Evolutionary conservation across 768 basidiomycete genomes (phyloP).

Genomic region (Fistulinella prunicolor): DNA sequence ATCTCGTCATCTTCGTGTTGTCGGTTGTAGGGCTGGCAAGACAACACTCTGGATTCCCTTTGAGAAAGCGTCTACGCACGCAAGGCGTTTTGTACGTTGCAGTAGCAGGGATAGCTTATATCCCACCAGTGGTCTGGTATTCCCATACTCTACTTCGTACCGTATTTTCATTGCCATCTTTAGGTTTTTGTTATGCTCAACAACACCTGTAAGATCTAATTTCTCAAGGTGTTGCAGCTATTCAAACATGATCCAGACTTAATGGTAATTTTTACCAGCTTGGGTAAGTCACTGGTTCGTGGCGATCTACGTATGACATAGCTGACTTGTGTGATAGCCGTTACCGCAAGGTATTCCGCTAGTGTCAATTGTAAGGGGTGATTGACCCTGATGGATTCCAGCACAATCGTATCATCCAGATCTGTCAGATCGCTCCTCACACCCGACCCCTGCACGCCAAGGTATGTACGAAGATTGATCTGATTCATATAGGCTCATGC

Average conservation of each 20-base stretch:
- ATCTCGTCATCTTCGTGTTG: conserved; percentile 18
- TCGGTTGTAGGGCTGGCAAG: conserved; percentile 14
- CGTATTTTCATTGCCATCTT: not conserved
- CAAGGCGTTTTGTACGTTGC: conserved; percentile 21
- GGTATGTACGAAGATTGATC: not conserved
- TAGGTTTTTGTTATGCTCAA: conserved; percentile 14
- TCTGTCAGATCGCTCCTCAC: conserved; percentile 15
- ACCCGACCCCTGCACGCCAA: not conserved
- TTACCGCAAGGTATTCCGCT: conserved; percentile 11
- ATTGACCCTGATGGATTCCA: not conserved
- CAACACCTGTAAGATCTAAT: conserved; percentile 2
- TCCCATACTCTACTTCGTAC: not conserved
- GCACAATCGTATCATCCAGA: conserved; percentile 14
- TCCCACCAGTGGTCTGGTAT: conserved; percentile 12
- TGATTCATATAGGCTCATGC: no score
- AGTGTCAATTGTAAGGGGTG: not conserved
- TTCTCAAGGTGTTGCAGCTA: not conserved
- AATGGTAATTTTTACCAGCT: conserved; percentile 2
- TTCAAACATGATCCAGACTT: conserved; percentile 4
- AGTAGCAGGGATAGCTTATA: conserved; percentile 10
- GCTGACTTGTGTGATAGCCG: conserved; percentile 6
- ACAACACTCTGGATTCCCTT: conserved; percentile 5
- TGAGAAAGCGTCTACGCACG: conserved; percentile 9
- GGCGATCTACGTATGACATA: not conserved
- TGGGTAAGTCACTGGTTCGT: conserved; percentile 2